These are phyloP conservation scores for Lithohypha guttulata DNA, from an alignment of 2,329 filamentous ascomycete genomes.

Conservation along the genomic window DNA sequence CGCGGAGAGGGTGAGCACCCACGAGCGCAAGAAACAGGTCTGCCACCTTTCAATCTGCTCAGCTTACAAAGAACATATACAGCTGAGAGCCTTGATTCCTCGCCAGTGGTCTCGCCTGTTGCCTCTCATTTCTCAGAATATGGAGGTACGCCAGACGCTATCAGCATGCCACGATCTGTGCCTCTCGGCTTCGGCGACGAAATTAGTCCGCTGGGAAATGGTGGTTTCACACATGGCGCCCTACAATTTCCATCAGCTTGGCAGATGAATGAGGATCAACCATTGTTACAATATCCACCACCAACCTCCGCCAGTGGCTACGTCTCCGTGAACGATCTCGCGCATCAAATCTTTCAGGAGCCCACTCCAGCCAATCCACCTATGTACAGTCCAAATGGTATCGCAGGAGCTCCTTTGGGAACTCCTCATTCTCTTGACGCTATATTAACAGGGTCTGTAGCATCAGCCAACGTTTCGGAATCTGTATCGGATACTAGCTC, in stretches of 20 bases:
- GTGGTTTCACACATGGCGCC: slow-evolving; percentile 19
- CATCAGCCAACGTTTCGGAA: slow-evolving; percentile 10
- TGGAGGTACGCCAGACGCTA: slow-evolving; percentile 10
- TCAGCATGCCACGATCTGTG: slow-evolving; percentile 16
- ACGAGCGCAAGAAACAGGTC: slow-evolving; percentile 13
- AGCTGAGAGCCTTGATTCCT: slow-evolving; percentile 16
- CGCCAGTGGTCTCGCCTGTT: slow-evolving; percentile 17
- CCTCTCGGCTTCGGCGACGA: slow-evolving; percentile 14
- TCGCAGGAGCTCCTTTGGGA: no score
- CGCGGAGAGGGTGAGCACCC: slow-evolving; percentile 18
- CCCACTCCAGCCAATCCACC: neutral
- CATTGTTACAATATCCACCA: slow-evolving; percentile 18
- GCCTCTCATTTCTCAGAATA: slow-evolving; percentile 17
- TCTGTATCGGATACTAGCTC: slow-evolving; percentile 16
- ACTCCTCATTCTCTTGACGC: slow-evolving; percentile 16
- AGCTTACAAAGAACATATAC: slow-evolving; percentile 16
- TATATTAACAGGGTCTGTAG: slow-evolving; percentile 11
- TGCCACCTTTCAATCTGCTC: slow-evolving; percentile 20
- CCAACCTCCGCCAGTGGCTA: slow-evolving; percentile 19
- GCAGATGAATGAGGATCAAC: slow-evolving; percentile 17
- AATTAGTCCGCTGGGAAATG: slow-evolving; percentile 15
- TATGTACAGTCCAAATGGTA: slow-evolving; percentile 8
- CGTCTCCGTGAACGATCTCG: slow-evolving; percentile 20
- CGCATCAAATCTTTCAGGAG: slow-evolving; percentile 21
- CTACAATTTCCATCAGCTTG: slow-evolving; percentile 20